Evolutionary conservation across 2,329 filamentous ascomycete species (phyloP).

Genomic region (Cytospora mali): DNA sequence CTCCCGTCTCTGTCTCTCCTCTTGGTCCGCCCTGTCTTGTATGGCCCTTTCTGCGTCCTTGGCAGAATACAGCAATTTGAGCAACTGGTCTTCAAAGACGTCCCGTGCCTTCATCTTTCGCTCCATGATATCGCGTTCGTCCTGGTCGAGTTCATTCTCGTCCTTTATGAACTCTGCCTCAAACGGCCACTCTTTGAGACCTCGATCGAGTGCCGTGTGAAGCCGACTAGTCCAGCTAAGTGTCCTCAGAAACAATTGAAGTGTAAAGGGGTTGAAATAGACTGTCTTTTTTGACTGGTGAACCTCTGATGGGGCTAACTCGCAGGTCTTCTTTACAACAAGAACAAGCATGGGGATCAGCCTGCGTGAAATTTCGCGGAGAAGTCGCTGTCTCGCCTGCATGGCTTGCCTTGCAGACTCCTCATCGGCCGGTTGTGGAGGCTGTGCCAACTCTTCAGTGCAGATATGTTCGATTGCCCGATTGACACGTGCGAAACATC

Average conservation of each 20-base stretch:
- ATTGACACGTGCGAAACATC: conserved; percentile 9
- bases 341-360: conserved; percentile 26
- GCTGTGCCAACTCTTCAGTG: background rate
- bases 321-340: conserved; percentile 9
- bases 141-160: background rate
- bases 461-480: conserved; percentile 13
- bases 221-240: conserved; percentile 22
- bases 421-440: background rate
- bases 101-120: conserved; percentile 1
- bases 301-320: conserved; percentile 7
- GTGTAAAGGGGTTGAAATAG: conserved; percentile 17
- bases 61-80: background rate
- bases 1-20: background rate
- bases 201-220: background rate
- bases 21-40: background rate
- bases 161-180: conserved; percentile 6
- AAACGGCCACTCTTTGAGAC: conserved; percentile 14
- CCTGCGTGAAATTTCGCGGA: conserved; percentile 15
- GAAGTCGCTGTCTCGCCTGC: background rate
- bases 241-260: conserved; percentile 22
- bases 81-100: conserved; percentile 9
- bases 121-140: background rate
- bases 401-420: background rate
- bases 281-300: background rate
- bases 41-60: conserved; percentile 8